A percentile compares a stretch with the other conserved stretches of the same genome.
Evolutionary conservation across 1,284 basidiomycete genomes (phyloP).

Genomic region (Cutaneotrichosporon mucoides): DNA sequence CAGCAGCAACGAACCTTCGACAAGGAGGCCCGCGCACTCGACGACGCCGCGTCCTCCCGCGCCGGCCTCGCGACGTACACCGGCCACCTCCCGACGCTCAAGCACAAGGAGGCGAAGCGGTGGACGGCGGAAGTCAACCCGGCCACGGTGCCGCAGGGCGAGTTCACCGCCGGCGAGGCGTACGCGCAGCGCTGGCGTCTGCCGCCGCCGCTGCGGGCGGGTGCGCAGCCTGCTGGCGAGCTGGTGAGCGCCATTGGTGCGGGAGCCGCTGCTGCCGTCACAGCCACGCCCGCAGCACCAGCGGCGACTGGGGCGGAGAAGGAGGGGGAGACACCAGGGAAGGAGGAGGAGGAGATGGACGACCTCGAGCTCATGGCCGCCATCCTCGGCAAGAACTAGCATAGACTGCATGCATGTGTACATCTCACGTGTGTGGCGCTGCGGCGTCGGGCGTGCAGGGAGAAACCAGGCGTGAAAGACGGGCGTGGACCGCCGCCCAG

Average conservation of each 20-base stretch:
- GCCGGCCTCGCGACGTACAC: background rate
- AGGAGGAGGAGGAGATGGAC: slow-evolving; percentile 22
- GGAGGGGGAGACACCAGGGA: background rate
- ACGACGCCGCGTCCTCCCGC: slow-evolving; percentile 3
- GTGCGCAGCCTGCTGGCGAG: slow-evolving; percentile 11
- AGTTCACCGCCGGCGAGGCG: slow-evolving; percentile 34
- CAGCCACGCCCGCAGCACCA: background rate
- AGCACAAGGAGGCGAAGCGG: slow-evolving; percentile 25
- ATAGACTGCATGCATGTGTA: slow-evolving; percentile 8
- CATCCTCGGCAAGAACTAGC: slow-evolving; percentile 11
- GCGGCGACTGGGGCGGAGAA: slow-evolving; percentile 1
- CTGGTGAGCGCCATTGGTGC: slow-evolving; percentile 15
- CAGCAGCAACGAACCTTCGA: slow-evolving; percentile 32
- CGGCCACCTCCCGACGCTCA: slow-evolving; percentile 10
- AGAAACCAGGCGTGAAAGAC: too few species aligned
- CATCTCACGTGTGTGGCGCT: background rate
- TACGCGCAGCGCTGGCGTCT: slow-evolving; percentile 42
- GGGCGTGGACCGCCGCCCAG: too few species aligned
- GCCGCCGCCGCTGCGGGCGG: slow-evolving; percentile 20
- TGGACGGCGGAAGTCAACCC: slow-evolving; percentile 32
- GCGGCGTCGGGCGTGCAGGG: too few species aligned
- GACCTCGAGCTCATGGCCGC: slow-evolving; percentile 29
- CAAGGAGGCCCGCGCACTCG: slow-evolving; percentile 28
- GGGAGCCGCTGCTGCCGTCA: background rate
- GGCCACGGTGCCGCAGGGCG: slow-evolving; percentile 13